phyloP scores from a whole-genome alignment of 2,329 filamentous ascomycete genomes.

The Epichloe baconii region DNA sequence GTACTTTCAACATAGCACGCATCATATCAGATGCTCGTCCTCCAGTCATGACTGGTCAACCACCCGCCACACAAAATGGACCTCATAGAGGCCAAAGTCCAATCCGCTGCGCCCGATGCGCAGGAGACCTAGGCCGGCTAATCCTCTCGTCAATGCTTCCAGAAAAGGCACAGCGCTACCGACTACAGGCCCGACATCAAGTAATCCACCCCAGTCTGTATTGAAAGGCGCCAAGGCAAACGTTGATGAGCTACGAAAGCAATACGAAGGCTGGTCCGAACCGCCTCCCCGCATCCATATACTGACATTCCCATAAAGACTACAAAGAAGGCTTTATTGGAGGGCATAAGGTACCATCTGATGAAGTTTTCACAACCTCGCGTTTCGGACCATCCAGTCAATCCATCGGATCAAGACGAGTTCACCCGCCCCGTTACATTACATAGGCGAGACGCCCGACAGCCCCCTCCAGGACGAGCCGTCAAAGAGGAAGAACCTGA shows the following conservation, averaged over 20 bases:
- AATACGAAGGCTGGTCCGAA: slow-evolving; percentile 46
- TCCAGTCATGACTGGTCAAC: slow-evolving; percentile 30
- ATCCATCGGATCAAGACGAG: slow-evolving; percentile 57
- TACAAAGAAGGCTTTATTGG: slow-evolving; percentile 66
- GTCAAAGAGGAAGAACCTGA: slow-evolving; percentile 45
- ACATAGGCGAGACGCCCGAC: slow-evolving; percentile 75
- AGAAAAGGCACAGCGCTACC: slow-evolving; percentile 23
- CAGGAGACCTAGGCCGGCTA: slow-evolving; percentile 28
- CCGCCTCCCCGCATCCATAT: slow-evolving; percentile 36
- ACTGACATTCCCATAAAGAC: slow-evolving; percentile 57
- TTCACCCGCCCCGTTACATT: slow-evolving; percentile 82
- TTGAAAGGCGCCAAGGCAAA: slow-evolving; percentile 19
- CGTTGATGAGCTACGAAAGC: slow-evolving; percentile 29
- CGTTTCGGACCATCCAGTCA: slow-evolving; percentile 44
- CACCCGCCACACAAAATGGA: slow-evolving; percentile 23
- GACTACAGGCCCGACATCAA: slow-evolving; percentile 9
- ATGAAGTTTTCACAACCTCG: slow-evolving; percentile 62
- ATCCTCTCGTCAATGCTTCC: slow-evolving; percentile 53
- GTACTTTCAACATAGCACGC: no score
- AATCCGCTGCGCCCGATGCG: slow-evolving; percentile 29
- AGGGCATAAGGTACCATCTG: slow-evolving; percentile 74
- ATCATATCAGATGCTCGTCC: background rate
- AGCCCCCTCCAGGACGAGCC: slow-evolving; percentile 48
- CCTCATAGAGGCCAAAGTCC: slow-evolving; percentile 14
- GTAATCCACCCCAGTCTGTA: slow-evolving; percentile 9